Percentiles rank a stretch among this genome's conserved stretches.
These are phyloP conservation scores for Mesembryanthemum crystallinum DNA, from an alignment of 148 eudicot species.

Conservation along the genomic window DNA sequence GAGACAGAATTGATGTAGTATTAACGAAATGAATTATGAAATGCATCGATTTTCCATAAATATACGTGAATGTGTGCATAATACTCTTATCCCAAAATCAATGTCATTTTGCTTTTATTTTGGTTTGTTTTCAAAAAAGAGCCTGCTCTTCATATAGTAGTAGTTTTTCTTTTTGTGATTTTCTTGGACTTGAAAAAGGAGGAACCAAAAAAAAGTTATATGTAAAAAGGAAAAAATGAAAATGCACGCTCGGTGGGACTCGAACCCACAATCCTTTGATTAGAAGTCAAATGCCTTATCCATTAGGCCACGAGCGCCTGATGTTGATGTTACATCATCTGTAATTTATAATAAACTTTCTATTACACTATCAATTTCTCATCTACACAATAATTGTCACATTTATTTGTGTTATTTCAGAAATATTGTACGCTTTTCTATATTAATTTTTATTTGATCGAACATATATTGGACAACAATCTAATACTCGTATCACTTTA, in stretches of 20 bases:
- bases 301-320: constrained; percentile 40
- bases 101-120: not conserved
- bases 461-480: too few relatives aligned
- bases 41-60: not conserved
- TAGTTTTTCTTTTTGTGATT: too few relatives aligned
- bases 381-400: too few relatives aligned
- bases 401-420: too few relatives aligned
- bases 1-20: not conserved
- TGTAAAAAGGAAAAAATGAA: not conserved
- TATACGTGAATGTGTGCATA: not conserved
- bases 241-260: constrained; percentile 38
- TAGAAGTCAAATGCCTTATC: constrained; percentile 48
- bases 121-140: not conserved
- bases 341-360: too few relatives aligned
- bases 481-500: too few relatives aligned
- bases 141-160: too few relatives aligned
- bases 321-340: not conserved
- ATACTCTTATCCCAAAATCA: not conserved
- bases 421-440: too few relatives aligned
- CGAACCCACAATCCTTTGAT: constrained; percentile 54
- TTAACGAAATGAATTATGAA: not conserved
- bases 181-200: not conserved
- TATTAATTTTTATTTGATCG: too few relatives aligned
- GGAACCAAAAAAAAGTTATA: too few relatives aligned
- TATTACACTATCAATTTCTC: not conserved